These are phyloP conservation scores for Arthrobotrys sphaeroides DNA, from an alignment of 2,329 filamentous ascomycete genomes.

Conservation along the genomic window DNA sequence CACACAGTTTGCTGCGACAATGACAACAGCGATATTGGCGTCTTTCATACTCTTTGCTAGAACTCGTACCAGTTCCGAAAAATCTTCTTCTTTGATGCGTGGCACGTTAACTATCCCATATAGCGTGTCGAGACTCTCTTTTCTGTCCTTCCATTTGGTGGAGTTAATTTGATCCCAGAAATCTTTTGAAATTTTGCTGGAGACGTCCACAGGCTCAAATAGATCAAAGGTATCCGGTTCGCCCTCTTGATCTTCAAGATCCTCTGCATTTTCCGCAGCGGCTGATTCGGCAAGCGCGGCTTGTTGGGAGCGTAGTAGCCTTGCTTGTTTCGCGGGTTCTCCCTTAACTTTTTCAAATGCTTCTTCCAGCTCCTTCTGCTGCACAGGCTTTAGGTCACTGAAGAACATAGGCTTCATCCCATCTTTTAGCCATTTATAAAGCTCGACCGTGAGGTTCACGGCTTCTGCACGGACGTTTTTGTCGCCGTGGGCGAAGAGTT, in stretches of 20 bases:
- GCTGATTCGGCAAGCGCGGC: conserved; percentile 78
- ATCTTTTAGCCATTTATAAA: conserved; percentile 96
- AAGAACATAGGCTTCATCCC: conserved; percentile 99
- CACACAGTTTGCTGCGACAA: conserved; percentile 89
- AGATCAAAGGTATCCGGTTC: conserved; percentile 85
- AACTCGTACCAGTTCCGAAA: conserved; percentile 81
- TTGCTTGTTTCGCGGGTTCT: conserved; percentile 89
- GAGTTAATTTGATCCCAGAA: conserved; percentile 86
- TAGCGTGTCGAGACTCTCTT: conserved; percentile 88
- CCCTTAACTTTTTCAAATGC: conserved; percentile 93
- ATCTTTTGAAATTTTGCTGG: conserved; percentile 80
- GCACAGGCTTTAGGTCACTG: conserved; percentile 91
- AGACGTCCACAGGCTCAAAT: conserved; percentile 85
- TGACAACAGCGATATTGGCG: conserved; percentile 94
- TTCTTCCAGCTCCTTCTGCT: conserved; percentile 91
- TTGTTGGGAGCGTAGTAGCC: conserved; percentile 87
- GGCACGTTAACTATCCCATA: conserved; percentile 81
- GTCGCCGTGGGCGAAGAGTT: conserved; percentile 93
- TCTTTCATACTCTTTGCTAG: conserved; percentile 99
- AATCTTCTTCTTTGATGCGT: conserved; percentile 89
- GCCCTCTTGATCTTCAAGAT: conserved; percentile 68
- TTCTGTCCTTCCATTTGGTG: conserved; percentile 97
- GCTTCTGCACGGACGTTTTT: conserved; percentile 97
- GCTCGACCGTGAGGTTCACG: conserved; percentile 87
- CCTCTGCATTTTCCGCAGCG: conserved; percentile 68